A percentile compares a stretch with the other conserved stretches of the same genome.
Evolutionary conservation across 768 basidiomycete genomes (phyloP).

Genomic region (Leucosporidium scottii): DNA sequence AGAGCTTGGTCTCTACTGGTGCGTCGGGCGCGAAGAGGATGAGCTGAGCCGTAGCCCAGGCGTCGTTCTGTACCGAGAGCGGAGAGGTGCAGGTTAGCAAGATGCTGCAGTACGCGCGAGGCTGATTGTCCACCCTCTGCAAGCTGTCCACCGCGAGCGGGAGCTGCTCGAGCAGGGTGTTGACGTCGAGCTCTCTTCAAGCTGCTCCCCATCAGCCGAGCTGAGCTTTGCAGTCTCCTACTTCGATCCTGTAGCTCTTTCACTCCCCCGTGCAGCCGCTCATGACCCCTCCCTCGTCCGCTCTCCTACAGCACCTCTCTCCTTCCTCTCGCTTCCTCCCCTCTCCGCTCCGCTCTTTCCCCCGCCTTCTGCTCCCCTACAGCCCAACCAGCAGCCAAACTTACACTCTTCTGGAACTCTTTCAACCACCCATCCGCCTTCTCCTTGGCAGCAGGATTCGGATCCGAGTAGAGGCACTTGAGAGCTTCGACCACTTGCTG

Average conservation of each 20-base stretch:
- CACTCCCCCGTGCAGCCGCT: no score
- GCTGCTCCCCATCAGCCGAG: no score
- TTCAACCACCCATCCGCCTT: slow-evolving; percentile 90
- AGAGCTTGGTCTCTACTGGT: slow-evolving; percentile 72
- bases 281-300: no score
- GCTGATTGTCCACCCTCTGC: no score
- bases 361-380: neutral
- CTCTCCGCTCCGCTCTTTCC: neutral
- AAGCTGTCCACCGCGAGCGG: no score
- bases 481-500: slow-evolving; percentile 41
- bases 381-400: slow-evolving; percentile 38
- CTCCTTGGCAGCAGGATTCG: slow-evolving; percentile 74
- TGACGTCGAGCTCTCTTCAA: no score
- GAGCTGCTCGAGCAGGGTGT: no score
- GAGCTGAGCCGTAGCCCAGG: slow-evolving; percentile 91
- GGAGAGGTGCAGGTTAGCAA: neutral
- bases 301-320: no score
- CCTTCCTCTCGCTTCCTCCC: neutral
- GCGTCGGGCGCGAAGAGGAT: slow-evolving; percentile 74
- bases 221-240: no score
- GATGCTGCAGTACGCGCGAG: neutral
- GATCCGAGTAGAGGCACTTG: slow-evolving; percentile 46
- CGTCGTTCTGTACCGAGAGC: slow-evolving; percentile 64
- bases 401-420: slow-evolving; percentile 99
- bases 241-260: no score